Conservation (phyloP, 148 eudicot species). For the Rheum nobile region DNA sequence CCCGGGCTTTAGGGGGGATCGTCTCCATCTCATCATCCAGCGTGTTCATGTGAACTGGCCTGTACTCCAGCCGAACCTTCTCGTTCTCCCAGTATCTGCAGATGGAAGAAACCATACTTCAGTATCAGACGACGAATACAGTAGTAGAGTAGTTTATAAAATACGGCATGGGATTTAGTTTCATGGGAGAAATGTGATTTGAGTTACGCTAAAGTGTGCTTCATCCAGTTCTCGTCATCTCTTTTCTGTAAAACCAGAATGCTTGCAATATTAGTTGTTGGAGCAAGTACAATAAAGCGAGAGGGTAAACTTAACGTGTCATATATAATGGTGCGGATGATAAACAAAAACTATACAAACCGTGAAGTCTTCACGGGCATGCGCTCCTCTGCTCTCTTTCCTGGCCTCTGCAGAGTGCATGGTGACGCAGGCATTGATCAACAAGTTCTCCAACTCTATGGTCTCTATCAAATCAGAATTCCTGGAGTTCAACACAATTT, state of each 20-base stretch:
- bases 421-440: slow-evolving; percentile 90
- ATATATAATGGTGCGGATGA: no score
- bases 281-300: background rate
- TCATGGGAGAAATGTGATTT: background rate
- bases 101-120: background rate
- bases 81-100: slow-evolving; percentile 81
- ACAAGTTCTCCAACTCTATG: slow-evolving; percentile 83
- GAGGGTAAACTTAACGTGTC: background rate
- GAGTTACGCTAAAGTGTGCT: slow-evolving; percentile 75
- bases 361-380: slow-evolving; percentile 87
- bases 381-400: slow-evolving; percentile 97
- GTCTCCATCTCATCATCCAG: slow-evolving; percentile 77
- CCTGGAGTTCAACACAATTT: slow-evolving; percentile 30
- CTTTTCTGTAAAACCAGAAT: slow-evolving; percentile 49
- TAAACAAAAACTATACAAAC: slow-evolving; percentile 29
- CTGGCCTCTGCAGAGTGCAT: slow-evolving; percentile 99
- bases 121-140: background rate
- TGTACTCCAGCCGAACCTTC: slow-evolving; percentile 72
- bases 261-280: slow-evolving; percentile 11
- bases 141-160: background rate
- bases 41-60: slow-evolving; percentile 89
- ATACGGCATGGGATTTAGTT: background rate
- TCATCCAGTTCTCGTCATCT: slow-evolving; percentile 93
- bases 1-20: slow-evolving; percentile 91
- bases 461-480: slow-evolving; percentile 95